These are phyloP conservation scores for Lichtheimia hyalospora DNA, from an alignment of 371 early-diverging fungal species.

Conservation along the genomic window DNA sequence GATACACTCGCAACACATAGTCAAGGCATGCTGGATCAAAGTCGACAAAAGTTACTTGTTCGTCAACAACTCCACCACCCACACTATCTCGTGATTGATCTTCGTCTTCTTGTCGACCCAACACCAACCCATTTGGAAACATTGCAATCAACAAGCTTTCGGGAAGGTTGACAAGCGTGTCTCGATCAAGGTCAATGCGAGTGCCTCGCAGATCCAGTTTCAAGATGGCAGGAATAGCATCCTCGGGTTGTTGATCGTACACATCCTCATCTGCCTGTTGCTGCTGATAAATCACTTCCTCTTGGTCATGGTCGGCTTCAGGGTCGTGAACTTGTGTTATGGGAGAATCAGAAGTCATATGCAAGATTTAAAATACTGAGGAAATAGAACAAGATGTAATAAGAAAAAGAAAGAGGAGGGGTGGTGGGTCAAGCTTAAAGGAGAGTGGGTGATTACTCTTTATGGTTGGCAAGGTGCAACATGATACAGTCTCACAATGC, in stretches of 20 bases:
- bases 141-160: conserved; percentile 79
- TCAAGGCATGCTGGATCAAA: conserved; percentile 66
- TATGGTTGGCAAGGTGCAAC: no score
- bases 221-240: conserved; percentile 59
- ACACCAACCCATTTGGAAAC: conserved; percentile 80
- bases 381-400: neutral
- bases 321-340: conserved; percentile 45
- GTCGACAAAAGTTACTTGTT: conserved; percentile 61
- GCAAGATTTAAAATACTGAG: neutral
- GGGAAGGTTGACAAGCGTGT: conserved; percentile 71
- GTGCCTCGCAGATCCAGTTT: conserved; percentile 73
- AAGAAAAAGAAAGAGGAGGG: neutral
- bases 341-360: conserved; percentile 43
- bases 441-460: no score
- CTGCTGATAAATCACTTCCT: conserved; percentile 38
- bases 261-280: conserved; percentile 28
- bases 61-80: conserved; percentile 28
- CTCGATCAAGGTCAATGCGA: conserved; percentile 71
- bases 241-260: conserved; percentile 31
- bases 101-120: conserved; percentile 52
- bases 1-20: conserved; percentile 61
- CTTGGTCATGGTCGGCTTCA: conserved; percentile 22
- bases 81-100: conserved; percentile 56
- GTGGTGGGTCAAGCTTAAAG: neutral
- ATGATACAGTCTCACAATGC: no score